Evolutionary conservation across 192 early-diverging fungal species (phyloP), one percentile per base, ranked within the genome.

Genomic region (Lobosporangium transversale): DNA sequence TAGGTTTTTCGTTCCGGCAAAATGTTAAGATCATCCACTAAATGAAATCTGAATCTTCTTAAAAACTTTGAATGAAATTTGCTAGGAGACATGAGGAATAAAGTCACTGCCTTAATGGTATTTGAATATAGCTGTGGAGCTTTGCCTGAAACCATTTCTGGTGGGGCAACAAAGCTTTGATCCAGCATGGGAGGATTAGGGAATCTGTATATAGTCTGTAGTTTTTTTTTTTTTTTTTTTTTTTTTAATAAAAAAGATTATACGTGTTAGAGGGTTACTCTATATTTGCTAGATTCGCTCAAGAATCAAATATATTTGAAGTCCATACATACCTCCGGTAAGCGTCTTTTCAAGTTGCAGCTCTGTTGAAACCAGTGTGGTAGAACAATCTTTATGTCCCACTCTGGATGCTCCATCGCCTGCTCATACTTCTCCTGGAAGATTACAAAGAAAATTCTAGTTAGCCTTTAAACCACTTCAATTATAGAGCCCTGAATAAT

Each of bases 351-450:
- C 32, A 92, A 50, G 43, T 85, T 86, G 27, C 90, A 71, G 56
- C 87, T 88, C 42, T 86, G 84, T 42, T 91, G 84, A 68, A 94
- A 89, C 86, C 89, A 94, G 51, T 92, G 89, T 37, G 91, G 91
- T 29, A 94, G 68, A 53, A 94, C 80, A 15, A 88, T 48, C 50
- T 70, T 84, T 36, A 91, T 83, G n/a, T 79, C 81, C 30, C 81
- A 58, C 58, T 86, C 81, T 18, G 76, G 79, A 48, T 81, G 64
- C 35, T 61, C 44, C 53, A 78, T 82, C 0, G 66, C 79, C 52
- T 71, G 78, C 18, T 80, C 80, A 50, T 86, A 87, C 50, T 84
- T 87, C 43, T 53, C 76, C 79, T 78, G 57, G 2, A 31, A 35
- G 18, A 4, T 18, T 32, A 60, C 20, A 18, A 14, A 17, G 20